Evolutionary conservation across 1,284 basidiomycete species (phyloP), one percentile per base, ranked within the genome.

Genomic region (Irpex lacteus): DNA sequence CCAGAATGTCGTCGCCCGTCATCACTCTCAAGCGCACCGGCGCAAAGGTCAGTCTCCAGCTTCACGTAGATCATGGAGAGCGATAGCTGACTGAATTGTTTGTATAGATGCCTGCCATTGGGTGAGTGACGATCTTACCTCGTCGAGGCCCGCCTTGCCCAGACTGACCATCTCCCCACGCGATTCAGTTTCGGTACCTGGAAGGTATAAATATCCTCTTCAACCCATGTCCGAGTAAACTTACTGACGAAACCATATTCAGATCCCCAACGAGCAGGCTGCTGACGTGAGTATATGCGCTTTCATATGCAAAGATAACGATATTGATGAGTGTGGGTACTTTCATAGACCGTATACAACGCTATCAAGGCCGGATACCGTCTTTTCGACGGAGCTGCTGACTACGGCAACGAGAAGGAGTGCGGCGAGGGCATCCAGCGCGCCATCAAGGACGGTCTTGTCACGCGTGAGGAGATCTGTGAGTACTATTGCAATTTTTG

Each of bases 331-430:
- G 60, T 21, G 38, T 44, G 44, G 37, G 62, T 47, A 4, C 50
- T 65, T 66, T 11, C 37, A 44, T 60, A 86, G 85, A 85, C 82
- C 59, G 88, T 90, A 58, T 90, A 90, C 76, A 77, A 84, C 65
- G 89, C 88, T 26, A 89, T 92, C 75, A 89, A 89, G 72, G 78
- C 80, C 53, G 90, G 92, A 1, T 93, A 91, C 76, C 86, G 92
- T 68, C 91, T 96, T 70, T 83, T 96, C 66, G 94, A 96, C 70
- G 88, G 87, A 67, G 94, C 92, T 21, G 82, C 86, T 68, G 90
- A 92, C 75, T 94, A 94, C 72, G 87, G 88, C 11, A 97, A 97
- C 76, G 94, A 97, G 78, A 91, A 88, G 72, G 91, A 95, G 76
- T 94, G 94, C 26, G 95, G 93, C 3, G 80, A 85, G 69, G 89